Conservation (phyloP, 2,329 filamentous ascomycete species). For the Pyrenophora graminea region DNA sequence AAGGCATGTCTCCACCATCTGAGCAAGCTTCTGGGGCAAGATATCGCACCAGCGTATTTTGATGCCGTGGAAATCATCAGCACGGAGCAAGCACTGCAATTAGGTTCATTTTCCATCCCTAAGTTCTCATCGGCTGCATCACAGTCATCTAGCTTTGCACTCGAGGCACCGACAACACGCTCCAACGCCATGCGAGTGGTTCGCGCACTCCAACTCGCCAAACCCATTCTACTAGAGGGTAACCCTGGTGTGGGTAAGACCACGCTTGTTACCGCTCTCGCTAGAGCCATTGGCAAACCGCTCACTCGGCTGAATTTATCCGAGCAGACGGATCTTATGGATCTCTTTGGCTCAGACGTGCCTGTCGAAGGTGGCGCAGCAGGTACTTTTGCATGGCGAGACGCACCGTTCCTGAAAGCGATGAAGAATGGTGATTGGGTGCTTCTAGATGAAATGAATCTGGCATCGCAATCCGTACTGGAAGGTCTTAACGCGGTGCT, state of each 20-base stretch:
- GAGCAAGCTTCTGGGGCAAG: conserved; percentile 64
- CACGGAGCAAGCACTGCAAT: conserved; percentile 59
- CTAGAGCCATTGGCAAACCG: conserved; percentile 76
- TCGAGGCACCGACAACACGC: conserved; percentile 87
- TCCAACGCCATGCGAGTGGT: conserved; percentile 89
- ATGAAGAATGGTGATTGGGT: conserved; percentile 99
- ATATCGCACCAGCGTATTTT: conserved; percentile 69
- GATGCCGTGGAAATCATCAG: conserved; percentile 63
- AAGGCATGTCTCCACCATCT: conserved; percentile 74
- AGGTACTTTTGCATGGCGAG: conserved; percentile 91
- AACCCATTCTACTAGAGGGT: conserved; percentile 92
- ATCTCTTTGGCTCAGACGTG: conserved; percentile 94
- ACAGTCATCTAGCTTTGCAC: conserved; percentile 69
- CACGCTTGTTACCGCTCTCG: conserved; percentile 83
- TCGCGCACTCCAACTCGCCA: conserved; percentile 82
- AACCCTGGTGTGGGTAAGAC: conserved; percentile 99
- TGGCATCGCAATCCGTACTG: conserved; percentile 93
- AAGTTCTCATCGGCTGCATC: conserved; percentile 52
- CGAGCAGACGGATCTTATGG: conserved; percentile 96
- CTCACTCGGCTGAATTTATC: conserved; percentile 95
- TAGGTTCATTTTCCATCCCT: conserved; percentile 75
- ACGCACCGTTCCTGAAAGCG: conserved; percentile 91
- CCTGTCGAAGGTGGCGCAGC: conserved; percentile 90
- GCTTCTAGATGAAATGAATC: conserved; percentile 95
- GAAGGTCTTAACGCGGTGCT: conserved; percentile 96